Evolutionary conservation across 345 rosid genomes (phyloP), one percentile per base, ranked within the genome.

Genomic region (Pseudoturritis turrita): DNA sequence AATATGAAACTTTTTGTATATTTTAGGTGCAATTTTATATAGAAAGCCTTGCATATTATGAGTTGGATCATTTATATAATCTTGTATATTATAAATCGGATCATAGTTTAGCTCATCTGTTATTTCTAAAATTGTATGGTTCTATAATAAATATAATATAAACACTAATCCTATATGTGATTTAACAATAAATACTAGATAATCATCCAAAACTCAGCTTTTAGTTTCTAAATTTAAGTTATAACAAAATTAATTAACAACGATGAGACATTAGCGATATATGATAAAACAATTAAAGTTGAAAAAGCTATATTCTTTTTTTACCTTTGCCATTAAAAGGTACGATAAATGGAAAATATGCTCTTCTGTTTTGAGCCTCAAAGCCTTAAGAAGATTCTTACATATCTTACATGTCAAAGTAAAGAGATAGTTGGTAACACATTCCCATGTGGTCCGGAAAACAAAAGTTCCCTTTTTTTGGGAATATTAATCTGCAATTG

Each of bases 391-490:
- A 63, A 76, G 76, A 76, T 76, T 76, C 79, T 70, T 26, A 62
- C 65, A 76, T 76, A 76, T 70, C 74, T 33, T 40, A 60, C 62
- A 68, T 75, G 62, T 68, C 70, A 13, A 69, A 68, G 64, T 43
- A 52, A 60, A 45, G 65, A 61, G 76, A 63, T 70, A 70, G 79
- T 70, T 64, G 71, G 75, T 70, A 76, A 70, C 75, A 70, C 79
- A 70, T 70, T 76, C 75, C 71, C 76, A 70, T 76, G 79, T 70
- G 79, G 78, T 75, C 78, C 78, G 74, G 23, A 75, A 75, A 75
- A 75, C 69, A 75, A 75, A 68, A 50, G 74, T 51, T 59, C 28
- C 23, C 52, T 65, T 57, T 74, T 6, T 55, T 58, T 51, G 33
- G 36, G 78, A 66, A 74, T 74, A 58, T 73, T 46, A 10, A 23